These are phyloP conservation scores for Rhodotorula sphaerocarpa DNA, from an alignment of 768 basidiomycete species.

Conservation along the genomic window DNA sequence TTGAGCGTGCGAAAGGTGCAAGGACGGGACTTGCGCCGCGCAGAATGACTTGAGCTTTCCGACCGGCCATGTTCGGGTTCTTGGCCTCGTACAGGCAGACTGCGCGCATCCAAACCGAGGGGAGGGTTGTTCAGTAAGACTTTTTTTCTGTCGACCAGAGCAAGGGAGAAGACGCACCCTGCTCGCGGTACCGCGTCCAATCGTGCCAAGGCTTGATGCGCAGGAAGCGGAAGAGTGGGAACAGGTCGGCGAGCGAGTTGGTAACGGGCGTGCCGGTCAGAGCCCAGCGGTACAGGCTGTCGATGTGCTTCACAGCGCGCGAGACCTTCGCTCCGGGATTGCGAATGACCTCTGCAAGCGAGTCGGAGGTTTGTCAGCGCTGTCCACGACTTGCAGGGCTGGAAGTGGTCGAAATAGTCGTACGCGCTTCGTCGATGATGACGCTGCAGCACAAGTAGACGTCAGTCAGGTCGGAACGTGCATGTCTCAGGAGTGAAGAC, in stretches of 20 bases:
- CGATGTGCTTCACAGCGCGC: slow-evolving; percentile 53
- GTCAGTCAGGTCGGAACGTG: neutral
- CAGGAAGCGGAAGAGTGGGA: slow-evolving; percentile 64
- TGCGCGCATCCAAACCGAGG: neutral
- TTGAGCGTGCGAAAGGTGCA: neutral
- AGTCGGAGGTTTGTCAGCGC: slow-evolving; percentile 51
- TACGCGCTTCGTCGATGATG: slow-evolving; percentile 50
- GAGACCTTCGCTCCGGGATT: slow-evolving; percentile 47
- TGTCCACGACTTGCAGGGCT: slow-evolving; percentile 39
- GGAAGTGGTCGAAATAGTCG: neutral
- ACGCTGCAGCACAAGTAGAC: slow-evolving; percentile 16
- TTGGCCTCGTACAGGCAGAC: slow-evolving; percentile 45
- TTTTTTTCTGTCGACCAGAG: neutral
- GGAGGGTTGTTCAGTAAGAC: no score
- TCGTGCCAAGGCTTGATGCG: slow-evolving; percentile 53
- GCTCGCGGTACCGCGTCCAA: slow-evolving; percentile 59
- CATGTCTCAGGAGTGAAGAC: no score
- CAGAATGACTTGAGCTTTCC: slow-evolving; percentile 61
- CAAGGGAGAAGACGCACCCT: slow-evolving; percentile 29
- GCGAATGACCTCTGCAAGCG: slow-evolving; percentile 41
- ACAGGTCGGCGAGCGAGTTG: slow-evolving; percentile 79
- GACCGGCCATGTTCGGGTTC: slow-evolving; percentile 58
- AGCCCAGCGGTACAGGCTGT: slow-evolving; percentile 55
- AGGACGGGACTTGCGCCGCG: slow-evolving; percentile 43
- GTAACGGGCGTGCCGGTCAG: slow-evolving; percentile 62